Evolutionary conservation across 2,329 filamentous ascomycete genomes (phyloP).

Genomic region (Paraconiothyrium brasiliense): DNA sequence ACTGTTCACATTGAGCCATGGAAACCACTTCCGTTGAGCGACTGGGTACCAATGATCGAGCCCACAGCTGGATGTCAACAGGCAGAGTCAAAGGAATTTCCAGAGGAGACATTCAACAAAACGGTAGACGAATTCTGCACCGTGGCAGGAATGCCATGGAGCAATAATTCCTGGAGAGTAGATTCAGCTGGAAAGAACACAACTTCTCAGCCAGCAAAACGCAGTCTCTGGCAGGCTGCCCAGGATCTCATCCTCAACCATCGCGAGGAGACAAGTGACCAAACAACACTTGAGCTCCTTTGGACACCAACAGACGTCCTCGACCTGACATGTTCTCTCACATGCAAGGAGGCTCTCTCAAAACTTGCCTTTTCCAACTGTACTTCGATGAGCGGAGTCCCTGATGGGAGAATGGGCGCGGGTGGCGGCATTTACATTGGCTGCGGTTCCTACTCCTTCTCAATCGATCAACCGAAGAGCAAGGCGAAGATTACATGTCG

Average conservation of each 20-base stretch:
- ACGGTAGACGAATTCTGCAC: constrained; percentile 15
- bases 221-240: too few species aligned
- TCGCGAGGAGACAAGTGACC: not conserved
- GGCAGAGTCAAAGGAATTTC: constrained; percentile 11
- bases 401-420: constrained; percentile 7
- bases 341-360: constrained; percentile 10
- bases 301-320: not conserved
- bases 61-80: constrained; percentile 10
- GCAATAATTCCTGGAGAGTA: constrained; percentile 5
- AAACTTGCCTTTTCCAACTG: constrained; percentile 9
- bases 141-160: not conserved
- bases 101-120: constrained; percentile 6
- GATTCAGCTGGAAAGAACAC: constrained; percentile 5
- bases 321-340: not conserved
- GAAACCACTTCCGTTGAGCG: not conserved
- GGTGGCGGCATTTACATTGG: constrained; percentile 13
- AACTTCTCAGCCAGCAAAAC: not conserved
- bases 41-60: constrained; percentile 3
- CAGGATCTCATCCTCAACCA: not conserved
- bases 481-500: constrained; percentile 12
- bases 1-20: constrained; percentile 15
- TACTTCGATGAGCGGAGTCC: constrained; percentile 1
- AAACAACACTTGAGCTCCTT: not conserved
- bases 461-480: constrained; percentile 10
- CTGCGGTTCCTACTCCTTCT: constrained; percentile 9